Conservation (phyloP, 805 yeast species). For the Komagataella populi region DNA sequence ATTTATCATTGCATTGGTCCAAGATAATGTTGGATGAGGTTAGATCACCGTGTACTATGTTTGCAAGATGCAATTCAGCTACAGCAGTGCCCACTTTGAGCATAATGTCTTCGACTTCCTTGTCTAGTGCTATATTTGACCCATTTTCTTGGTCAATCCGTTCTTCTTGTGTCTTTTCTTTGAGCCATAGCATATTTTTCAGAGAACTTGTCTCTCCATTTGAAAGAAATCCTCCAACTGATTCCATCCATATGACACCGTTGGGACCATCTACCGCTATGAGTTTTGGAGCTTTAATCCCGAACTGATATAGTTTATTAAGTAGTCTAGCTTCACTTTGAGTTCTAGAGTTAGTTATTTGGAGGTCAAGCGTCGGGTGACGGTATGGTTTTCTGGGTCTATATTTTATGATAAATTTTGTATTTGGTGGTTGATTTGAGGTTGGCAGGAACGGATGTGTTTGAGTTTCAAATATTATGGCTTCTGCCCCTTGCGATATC, state of each 20-base stretch:
- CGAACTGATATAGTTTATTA: slow-evolving; percentile 37
- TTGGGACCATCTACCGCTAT: slow-evolving; percentile 62
- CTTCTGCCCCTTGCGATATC: slow-evolving; percentile 87
- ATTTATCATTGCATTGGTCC: slow-evolving; percentile 7
- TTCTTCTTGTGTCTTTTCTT: slow-evolving; percentile 22
- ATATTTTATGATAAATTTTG: slow-evolving; percentile 56
- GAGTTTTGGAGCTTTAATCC: slow-evolving; percentile 58
- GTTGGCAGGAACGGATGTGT: slow-evolving; percentile 53
- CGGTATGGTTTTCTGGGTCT: slow-evolving; percentile 88
- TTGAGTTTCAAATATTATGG: slow-evolving; percentile 52
- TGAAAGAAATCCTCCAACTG: slow-evolving; percentile 41
- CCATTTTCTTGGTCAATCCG: slow-evolving; percentile 1
- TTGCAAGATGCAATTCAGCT: slow-evolving; percentile 60
- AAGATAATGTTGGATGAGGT: slow-evolving; percentile 81
- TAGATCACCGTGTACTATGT: slow-evolving; percentile 85
- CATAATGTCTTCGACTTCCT: slow-evolving; percentile 29
- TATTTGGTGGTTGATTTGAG: slow-evolving; percentile 12
- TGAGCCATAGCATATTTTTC: slow-evolving; percentile 62
- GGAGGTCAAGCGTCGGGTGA: slow-evolving; percentile 68
- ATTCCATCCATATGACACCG: slow-evolving; percentile 87
- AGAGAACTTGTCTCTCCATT: slow-evolving; percentile 45
- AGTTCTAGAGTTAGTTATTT: slow-evolving; percentile 70
- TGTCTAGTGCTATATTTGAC: slow-evolving; percentile 13
- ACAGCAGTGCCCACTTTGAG: slow-evolving; percentile 49
- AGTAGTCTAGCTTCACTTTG: slow-evolving; percentile 73